Evolutionary conservation across 2,329 filamentous ascomycete species (phyloP).

Genomic region (Sporothrix curviconia): DNA sequence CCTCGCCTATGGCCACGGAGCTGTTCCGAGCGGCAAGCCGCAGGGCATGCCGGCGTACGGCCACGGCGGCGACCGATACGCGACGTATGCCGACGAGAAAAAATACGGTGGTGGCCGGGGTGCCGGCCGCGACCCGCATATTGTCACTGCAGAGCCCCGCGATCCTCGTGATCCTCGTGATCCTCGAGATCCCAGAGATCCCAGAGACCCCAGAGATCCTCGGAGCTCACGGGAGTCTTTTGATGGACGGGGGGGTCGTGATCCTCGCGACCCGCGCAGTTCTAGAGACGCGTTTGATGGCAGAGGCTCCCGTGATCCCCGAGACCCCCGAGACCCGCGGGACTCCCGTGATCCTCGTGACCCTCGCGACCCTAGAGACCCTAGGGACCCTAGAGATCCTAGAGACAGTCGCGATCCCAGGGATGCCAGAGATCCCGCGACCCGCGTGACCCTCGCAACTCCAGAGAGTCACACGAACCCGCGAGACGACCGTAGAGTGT

Average conservation of each 20-base stretch:
- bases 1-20: constrained; percentile 42
- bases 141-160: constrained; percentile 14
- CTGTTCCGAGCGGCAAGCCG: constrained; percentile 7
- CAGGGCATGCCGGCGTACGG: constrained; percentile 16
- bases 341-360: background rate
- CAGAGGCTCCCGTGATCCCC: background rate
- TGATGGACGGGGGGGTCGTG: background rate
- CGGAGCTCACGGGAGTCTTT: constrained; percentile 13
- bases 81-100: constrained; percentile 26
- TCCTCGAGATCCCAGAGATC: background rate
- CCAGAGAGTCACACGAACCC: background rate
- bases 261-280: background rate
- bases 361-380: constrained; percentile 1
- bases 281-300: background rate
- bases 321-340: constrained; percentile 19
- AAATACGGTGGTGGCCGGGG: constrained; percentile 13
- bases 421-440: background rate
- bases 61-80: constrained; percentile 30
- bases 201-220: background rate
- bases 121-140: constrained; percentile 12
- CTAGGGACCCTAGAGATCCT: constrained; percentile 1
- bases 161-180: constrained; percentile 14
- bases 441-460: constrained; percentile 10
- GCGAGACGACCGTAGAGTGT: constrained; percentile 1
- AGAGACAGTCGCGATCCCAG: too few relatives aligned